Conservation (phyloP, 768 basidiomycete species). For the Jaapia argillacea region DNA sequence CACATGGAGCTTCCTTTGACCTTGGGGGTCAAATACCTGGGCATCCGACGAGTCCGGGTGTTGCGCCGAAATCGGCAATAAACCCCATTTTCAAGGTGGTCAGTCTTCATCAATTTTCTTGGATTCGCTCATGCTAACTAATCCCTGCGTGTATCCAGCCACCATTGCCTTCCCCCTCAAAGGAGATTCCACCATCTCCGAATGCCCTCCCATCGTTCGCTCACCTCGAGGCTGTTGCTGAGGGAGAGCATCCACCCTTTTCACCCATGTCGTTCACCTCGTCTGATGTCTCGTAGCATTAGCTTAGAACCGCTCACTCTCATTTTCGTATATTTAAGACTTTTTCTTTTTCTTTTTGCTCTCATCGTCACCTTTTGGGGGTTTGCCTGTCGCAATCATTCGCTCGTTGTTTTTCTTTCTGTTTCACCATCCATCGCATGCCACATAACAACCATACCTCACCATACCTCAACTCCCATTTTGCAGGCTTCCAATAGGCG, state of each 20-base stretch:
- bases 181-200: slow-evolving; percentile 21
- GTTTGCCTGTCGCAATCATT: slow-evolving; percentile 5
- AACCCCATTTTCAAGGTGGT: slow-evolving; percentile 91
- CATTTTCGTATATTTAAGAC: slow-evolving; percentile 14
- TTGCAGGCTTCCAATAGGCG: too few relatives aligned
- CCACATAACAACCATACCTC: not conserved
- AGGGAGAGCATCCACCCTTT: slow-evolving; percentile 61
- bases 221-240: slow-evolving; percentile 75
- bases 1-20: slow-evolving; percentile 36
- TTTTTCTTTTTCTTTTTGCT: slow-evolving; percentile 20
- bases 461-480: not conserved
- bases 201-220: slow-evolving; percentile 68
- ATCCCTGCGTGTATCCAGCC: slow-evolving; percentile 28
- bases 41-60: slow-evolving; percentile 51
- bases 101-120: slow-evolving; percentile 25
- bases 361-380: slow-evolving; percentile 14
- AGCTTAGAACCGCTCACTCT: slow-evolving; percentile 8
- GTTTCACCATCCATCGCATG: slow-evolving; percentile 1
- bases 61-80: slow-evolving; percentile 57
- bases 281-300: slow-evolving; percentile 31
- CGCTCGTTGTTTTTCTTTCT: not conserved
- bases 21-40: slow-evolving; percentile 38
- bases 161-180: slow-evolving; percentile 36
- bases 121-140: slow-evolving; percentile 3
- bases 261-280: slow-evolving; percentile 66